Conservation (phyloP, 2,329 filamentous ascomycete genomes). For the Penicillium sp. region DNA sequence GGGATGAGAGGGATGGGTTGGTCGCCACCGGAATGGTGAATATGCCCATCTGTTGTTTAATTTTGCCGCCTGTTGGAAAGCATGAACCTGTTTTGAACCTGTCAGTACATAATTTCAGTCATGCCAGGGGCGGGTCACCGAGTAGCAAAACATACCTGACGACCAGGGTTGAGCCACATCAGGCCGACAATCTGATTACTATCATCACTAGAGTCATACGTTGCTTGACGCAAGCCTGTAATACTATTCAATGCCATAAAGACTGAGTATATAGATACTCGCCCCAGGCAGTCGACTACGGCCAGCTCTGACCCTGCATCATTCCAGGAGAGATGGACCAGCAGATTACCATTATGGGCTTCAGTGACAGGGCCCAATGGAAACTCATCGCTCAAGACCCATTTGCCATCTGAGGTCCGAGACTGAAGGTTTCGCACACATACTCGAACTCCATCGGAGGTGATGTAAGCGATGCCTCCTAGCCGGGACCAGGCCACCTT, state of each 20-base stretch:
- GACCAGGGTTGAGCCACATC: conserved; percentile 75
- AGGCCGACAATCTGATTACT: conserved; percentile 77
- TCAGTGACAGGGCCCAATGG: conserved; percentile 64
- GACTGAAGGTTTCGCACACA: conserved; percentile 74
- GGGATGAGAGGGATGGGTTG: conserved; percentile 70
- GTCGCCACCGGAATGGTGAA: conserved; percentile 66
- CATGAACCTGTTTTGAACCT: conserved; percentile 38
- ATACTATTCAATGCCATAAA: conserved; percentile 74
- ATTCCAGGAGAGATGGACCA: conserved; percentile 85
- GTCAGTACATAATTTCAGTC: background rate
- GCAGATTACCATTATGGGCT: conserved; percentile 64
- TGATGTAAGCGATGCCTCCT: conserved; percentile 82
- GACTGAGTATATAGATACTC: conserved; percentile 74
- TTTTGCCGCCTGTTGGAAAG: conserved; percentile 64
- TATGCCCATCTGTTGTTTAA: conserved; percentile 68
- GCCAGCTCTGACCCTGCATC: conserved; percentile 77
- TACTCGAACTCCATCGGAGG: conserved; percentile 69
- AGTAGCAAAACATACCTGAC: conserved; percentile 44
- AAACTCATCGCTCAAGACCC: conserved; percentile 76
- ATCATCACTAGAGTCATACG: conserved; percentile 72
- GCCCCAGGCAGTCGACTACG: conserved; percentile 76
- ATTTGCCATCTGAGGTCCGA: conserved; percentile 69
- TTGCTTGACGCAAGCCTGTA: conserved; percentile 62
- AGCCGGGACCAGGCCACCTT: conserved; percentile 84
- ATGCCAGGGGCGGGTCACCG: background rate